Evolutionary conservation across 2,329 filamentous ascomycete species (phyloP).

Genomic region (Venturia asperata): DNA sequence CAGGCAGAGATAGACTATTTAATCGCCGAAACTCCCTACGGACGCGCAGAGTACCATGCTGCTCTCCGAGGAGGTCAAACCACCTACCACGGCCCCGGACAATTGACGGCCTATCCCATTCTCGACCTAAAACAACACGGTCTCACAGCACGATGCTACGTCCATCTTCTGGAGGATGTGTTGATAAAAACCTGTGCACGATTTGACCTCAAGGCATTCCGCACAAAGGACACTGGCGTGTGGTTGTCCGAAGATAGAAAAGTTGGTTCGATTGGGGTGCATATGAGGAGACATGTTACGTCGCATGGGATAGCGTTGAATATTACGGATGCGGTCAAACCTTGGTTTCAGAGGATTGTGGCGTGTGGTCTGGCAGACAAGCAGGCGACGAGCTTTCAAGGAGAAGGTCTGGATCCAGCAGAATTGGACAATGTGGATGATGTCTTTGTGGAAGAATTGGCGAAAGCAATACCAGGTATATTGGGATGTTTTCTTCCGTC

Average conservation of each 20-base stretch:
- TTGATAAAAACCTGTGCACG: slow-evolving; percentile 58
- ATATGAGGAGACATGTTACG: slow-evolving; percentile 74
- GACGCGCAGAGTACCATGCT: slow-evolving; percentile 55
- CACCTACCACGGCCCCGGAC: slow-evolving; percentile 92
- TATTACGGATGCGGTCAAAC: slow-evolving; percentile 53
- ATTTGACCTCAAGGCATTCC: slow-evolving; percentile 56
- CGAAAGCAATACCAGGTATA: slow-evolving; percentile 20
- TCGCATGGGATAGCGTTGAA: slow-evolving; percentile 81
- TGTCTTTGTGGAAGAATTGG: slow-evolving; percentile 37
- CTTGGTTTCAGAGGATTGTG: slow-evolving; percentile 69
- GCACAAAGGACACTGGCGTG: slow-evolving; percentile 73
- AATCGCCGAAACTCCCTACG: slow-evolving; percentile 26
- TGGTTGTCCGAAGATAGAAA: slow-evolving; percentile 59
- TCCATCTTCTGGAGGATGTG: slow-evolving; percentile 67
- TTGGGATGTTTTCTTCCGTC: background rate
- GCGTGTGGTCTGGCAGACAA: slow-evolving; percentile 81
- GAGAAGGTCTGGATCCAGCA: slow-evolving; percentile 39
- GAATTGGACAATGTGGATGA: slow-evolving; percentile 35
- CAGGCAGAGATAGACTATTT: slow-evolving; percentile 38
- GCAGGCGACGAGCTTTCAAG: slow-evolving; percentile 65
- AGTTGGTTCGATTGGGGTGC: slow-evolving; percentile 88
- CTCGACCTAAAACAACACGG: slow-evolving; percentile 67
- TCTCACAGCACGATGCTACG: slow-evolving; percentile 67
- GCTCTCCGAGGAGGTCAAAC: slow-evolving; percentile 82
- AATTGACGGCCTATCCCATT: slow-evolving; percentile 87